A percentile compares a stretch with the other conserved stretches of the same genome.
Conservation (phyloP, 2,329 filamentous ascomycete genomes). For the Chalaropsis ovoidea region DNA sequence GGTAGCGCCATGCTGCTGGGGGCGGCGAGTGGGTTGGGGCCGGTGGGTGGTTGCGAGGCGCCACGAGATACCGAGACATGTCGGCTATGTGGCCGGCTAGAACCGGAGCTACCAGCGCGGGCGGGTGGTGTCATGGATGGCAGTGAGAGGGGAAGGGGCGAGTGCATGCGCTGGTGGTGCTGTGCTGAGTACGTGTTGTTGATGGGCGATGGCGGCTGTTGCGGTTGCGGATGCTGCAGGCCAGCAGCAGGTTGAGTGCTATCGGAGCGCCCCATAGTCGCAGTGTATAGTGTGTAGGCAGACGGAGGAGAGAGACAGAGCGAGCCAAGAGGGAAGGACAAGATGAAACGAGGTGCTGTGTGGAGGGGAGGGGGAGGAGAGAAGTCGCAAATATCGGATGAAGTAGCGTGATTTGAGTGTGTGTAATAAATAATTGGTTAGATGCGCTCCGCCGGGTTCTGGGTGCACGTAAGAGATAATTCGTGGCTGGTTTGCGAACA, state of each 20-base stretch:
- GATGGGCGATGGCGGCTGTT: constrained; percentile 19
- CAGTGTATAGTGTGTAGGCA: neutral
- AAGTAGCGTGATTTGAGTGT: neutral
- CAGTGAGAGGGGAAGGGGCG: constrained; percentile 20
- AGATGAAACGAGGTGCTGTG: constrained; percentile 3
- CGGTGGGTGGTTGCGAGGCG: constrained; percentile 18
- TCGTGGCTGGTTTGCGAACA: neutral
- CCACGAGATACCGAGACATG: constrained; percentile 25
- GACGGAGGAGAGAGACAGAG: neutral
- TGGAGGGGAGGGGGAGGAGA: neutral
- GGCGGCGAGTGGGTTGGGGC: constrained; percentile 17
- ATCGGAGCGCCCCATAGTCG: constrained; percentile 20
- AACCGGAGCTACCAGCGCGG: constrained; percentile 29
- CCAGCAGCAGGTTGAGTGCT: constrained; percentile 18
- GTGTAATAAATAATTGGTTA: neutral
- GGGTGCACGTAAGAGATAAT: neutral
- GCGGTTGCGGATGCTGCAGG: constrained; percentile 23
- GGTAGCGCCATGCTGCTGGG: constrained; percentile 21
- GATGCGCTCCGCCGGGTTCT: too few species aligned
- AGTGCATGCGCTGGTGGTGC: constrained; percentile 23
- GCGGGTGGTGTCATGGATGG: constrained; percentile 23
- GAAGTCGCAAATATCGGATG: neutral
- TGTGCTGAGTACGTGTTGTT: constrained; percentile 20
- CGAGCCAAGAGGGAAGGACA: neutral
- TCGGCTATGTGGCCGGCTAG: constrained; percentile 30